These are phyloP conservation scores for Gomphus sp. DNA, from an alignment of 1,284 basidiomycete species.

Conservation along the genomic window DNA sequence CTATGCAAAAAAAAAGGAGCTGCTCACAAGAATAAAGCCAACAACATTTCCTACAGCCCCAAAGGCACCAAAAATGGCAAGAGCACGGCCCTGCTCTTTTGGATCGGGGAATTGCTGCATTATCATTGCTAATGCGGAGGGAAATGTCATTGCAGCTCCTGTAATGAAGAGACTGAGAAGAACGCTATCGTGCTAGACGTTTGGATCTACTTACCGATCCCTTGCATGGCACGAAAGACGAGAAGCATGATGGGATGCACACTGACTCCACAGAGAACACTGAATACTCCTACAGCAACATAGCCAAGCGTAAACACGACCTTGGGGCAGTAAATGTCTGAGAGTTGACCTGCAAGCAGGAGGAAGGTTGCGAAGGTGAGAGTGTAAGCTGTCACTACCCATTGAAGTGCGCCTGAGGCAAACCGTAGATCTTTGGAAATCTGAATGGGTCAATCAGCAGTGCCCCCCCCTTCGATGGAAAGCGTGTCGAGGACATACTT, in stretches of 20 bases:
- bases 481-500: slow-evolving; percentile 14
- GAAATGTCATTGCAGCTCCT: slow-evolving; percentile 25
- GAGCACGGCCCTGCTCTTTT: slow-evolving; percentile 25
- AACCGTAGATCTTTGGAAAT: slow-evolving; percentile 7
- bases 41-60: slow-evolving; percentile 26
- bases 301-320: slow-evolving; percentile 21
- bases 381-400: slow-evolving; percentile 14
- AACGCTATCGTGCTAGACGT: not conserved
- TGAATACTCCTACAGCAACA: slow-evolving; percentile 23
- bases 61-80: slow-evolving; percentile 25
- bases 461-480: not conserved
- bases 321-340: slow-evolving; percentile 12
- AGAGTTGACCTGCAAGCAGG: slow-evolving; percentile 11
- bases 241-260: slow-evolving; percentile 22
- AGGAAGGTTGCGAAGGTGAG: slow-evolving; percentile 15
- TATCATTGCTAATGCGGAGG: slow-evolving; percentile 30
- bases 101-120: slow-evolving; percentile 29
- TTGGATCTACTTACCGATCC: slow-evolving; percentile 17
- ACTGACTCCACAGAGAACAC: slow-evolving; percentile 8
- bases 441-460: not conserved
- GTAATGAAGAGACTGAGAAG: not conserved
- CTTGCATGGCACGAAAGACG: slow-evolving; percentile 26
- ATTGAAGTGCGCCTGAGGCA: slow-evolving; percentile 1
- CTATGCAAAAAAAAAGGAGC: not conserved
- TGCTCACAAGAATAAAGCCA: not conserved